Evolutionary conservation across 208 protist species (phyloP), one percentile per base, ranked within the genome.

Genomic region (Phytomonas francai): DNA sequence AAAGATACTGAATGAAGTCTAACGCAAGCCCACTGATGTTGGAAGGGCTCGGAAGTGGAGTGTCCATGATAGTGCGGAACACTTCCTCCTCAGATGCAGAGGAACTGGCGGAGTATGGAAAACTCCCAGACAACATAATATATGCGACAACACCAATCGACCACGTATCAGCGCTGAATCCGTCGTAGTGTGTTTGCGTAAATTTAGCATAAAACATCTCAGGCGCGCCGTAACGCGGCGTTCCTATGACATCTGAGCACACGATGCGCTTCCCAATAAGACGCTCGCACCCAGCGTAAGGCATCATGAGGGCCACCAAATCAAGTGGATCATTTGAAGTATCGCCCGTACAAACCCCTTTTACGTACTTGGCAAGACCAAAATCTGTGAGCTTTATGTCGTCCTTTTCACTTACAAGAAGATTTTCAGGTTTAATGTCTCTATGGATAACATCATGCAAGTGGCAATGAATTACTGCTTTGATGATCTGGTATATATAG

Each of bases 141-240:
- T 96, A 99, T 4, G 98, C 90, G 28, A 99, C 96, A 2, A 99
- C 94, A 22, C 97, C 97, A 29, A 98, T 89, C 12, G 89, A 96
- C 97, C 97, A 99, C 59, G 98, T 91, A 81, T 99, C 97, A 22
- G 96, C 90, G 73, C 84, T 84, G 67, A 95, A 96, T 30, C 94
- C 96, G 66, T 97, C 94, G 77, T 98, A 98, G 68, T 91, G 85
- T 28, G 84, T 92, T 63, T 93, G 85, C 36, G 89, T 93, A 73
- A 97, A 95, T 71, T 97, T 94, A 42, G 88, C 91, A 75, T 93
- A 92, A 69, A 95, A 95, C 87, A 97, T 94, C 72, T 97, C 88
- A 5, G 91, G 91, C 8, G 91, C 84, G 33, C 87, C 91, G 71
- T 97, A 97, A 61, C 91, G 91, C 9, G 87, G 91, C 4, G 91